Evolutionary conservation across 1,284 basidiomycete genomes (phyloP), one percentile per base, ranked within the genome.

Genomic region (Papiliotrema flavescens): DNA sequence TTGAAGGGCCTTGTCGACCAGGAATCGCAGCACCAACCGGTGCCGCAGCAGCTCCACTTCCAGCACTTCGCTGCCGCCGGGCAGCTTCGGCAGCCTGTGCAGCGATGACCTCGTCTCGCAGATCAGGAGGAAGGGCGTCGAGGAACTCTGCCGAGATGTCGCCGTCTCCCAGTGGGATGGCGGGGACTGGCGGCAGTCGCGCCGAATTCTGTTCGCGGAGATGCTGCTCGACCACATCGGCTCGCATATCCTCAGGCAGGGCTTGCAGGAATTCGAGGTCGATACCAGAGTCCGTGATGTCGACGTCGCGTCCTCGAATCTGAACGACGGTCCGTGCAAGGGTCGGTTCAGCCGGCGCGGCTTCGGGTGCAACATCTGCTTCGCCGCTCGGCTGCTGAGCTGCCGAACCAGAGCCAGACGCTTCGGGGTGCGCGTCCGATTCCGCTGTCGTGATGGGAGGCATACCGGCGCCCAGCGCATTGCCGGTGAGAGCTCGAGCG

Each of bases 241-340:
- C 95, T 46, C 96, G 85, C 88, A 99, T 96, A 63, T 98, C 95
- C 71, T 98, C 96, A 0, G 96, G 96, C 24, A 99, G 79, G 19
- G 96, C 96, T 76, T 98, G 93, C 51, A 99, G 79, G 83, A 99
- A 98, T 9, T 90, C 94, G 1, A 94, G 92, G 72, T 98, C 96
- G 68, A 99, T 98, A 8, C 96, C 96, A 15, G 93, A 95, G 67
- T 98, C 93, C 9, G 96, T 98, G 69, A 99, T 98, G 72, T 99
- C 96, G 28, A 98, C 90, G n/a, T 86, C 82, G 59, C 85, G 88
- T 47, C 95, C 96, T 72, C 94, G 88, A 55, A 98, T 90, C 74
- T 83, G 82, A 67, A 98, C 88, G 1, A 88, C 90, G 14, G 94
- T 81, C 39, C 93, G 81, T 52, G 84, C 80, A 8, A 75, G 45